Base-by-base conservation (phyloP, 1,284 basidiomycete genomes). In the Pseudozyma sp. region DNA sequence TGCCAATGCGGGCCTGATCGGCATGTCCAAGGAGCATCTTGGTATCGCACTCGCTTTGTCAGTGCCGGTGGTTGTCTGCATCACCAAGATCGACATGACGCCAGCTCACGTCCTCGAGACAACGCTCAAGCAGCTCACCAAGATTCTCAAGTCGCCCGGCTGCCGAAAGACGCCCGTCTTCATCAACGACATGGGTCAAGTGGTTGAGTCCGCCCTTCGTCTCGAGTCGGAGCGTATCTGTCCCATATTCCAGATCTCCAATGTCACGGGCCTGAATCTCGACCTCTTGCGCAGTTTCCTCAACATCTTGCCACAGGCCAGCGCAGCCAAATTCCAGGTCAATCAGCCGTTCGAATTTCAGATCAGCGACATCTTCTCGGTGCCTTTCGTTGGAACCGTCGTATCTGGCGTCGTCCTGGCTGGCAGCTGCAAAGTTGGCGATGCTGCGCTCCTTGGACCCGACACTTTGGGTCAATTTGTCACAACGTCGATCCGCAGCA, bases 1-100 rank as follows among this genome's bases (percentile, higher is more conserved):
- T 35, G 95, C 91, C 1, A 99, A 99, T 84, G 96, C 97, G 1
- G 89, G 89, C 1, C 85, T 99, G 52, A 97, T 98, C 65, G 97
- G 97, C 50, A 98, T 98, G 96, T 95, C 93, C 34, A 97, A 98
- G 85, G 87, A 86, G 64, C 96, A 98, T 86, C 87, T 98, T 13
- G 94, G 96, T 1, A 95, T 99, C 61, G 92, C 96, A 0, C 88
- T 99, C 0, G 96, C 96, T 1, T 87, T 99, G 51, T 93, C 92
- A 77, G 93, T 99, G 1, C 96, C 96, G 1, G 92, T 99, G 39
- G 90, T 95, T 5, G 92, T 97, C 34, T 94, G 94, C 85, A 92
- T 98, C 55, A 97, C 95, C 14, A 98, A 98, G 93, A 93, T 96
- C 81, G 97, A 99, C 85, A 98, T 97, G 96, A 97, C 95, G 0